phyloP scores from a whole-genome alignment of 108 stramenopile genomes.

The Pelagomonas calceolata region DNA sequence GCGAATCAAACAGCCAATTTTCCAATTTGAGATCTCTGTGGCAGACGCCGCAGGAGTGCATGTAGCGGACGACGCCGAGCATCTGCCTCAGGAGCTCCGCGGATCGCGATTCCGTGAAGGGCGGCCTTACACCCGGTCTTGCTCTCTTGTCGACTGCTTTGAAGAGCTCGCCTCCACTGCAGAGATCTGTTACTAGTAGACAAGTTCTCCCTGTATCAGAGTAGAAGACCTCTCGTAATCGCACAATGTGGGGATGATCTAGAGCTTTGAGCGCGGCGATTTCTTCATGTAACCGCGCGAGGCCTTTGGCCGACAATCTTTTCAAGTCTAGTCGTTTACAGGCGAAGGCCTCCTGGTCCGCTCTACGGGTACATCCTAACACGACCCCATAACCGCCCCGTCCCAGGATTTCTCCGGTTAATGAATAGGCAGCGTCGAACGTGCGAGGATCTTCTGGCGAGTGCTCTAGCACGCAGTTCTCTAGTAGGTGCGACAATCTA shows the following conservation, averaged over 20 bases:
- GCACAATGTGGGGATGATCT: conserved; percentile 32
- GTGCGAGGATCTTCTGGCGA: neutral
- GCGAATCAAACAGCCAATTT: conserved; percentile 12
- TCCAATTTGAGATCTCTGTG: conserved; percentile 48
- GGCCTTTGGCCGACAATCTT: neutral
- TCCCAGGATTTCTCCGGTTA: neutral
- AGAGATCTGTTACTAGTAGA: conserved; percentile 65
- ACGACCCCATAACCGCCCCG: neutral
- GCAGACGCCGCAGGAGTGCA: neutral
- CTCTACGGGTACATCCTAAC: neutral
- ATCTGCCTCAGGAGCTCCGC: neutral
- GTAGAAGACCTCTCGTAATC: conserved; percentile 31
- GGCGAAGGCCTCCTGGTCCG: neutral
- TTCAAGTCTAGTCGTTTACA: neutral
- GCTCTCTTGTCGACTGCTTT: conserved; percentile 37
- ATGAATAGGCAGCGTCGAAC: neutral
- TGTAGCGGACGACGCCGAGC: neutral
- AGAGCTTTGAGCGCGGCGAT: neutral
- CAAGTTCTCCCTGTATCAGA: neutral
- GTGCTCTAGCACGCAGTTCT: neutral
- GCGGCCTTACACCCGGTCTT: neutral
- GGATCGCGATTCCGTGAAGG: conserved; percentile 8
- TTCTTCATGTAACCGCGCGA: neutral
- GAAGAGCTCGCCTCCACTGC: conserved; percentile 67
- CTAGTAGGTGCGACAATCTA: neutral